These are phyloP conservation scores for Luvunga scandens DNA, from an alignment of 345 rosid genomes.

Conservation along the genomic window DNA sequence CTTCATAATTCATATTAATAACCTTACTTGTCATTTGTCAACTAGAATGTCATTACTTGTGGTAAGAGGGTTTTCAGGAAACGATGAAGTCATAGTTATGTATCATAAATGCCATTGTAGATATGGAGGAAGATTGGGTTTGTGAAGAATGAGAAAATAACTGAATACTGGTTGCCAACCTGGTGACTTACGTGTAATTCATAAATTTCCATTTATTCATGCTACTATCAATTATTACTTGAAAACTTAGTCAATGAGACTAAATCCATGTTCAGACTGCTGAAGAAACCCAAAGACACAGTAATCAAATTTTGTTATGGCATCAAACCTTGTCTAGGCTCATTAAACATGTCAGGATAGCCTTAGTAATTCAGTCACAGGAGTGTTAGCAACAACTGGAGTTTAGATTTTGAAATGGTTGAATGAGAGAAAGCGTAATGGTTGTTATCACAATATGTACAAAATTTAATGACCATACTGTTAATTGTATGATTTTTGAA, in stretches of 20 bases:
- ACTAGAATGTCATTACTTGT: not conserved
- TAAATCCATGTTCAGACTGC: not conserved
- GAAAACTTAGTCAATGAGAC: not conserved
- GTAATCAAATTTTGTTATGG: not conserved
- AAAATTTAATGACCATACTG: not conserved
- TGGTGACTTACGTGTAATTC: not conserved
- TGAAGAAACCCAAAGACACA: not conserved
- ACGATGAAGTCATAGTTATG: not conserved
- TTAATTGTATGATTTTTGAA: not conserved
- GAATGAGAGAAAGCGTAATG: too few relatives aligned
- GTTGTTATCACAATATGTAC: not conserved
- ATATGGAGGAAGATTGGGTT: not conserved
- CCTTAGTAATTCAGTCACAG: not conserved
- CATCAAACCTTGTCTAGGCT: not conserved
- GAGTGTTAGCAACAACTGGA: not conserved
- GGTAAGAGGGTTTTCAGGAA: not conserved
- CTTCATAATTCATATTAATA: not conserved
- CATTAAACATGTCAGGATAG: not conserved
- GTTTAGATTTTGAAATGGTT: slow-evolving; percentile 1
- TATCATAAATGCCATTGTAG: not conserved
- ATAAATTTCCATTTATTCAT: not conserved
- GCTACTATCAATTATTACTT: not conserved
- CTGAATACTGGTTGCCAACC: slow-evolving; percentile 6
- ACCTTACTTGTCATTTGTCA: not conserved
- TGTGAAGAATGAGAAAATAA: slow-evolving; percentile 9